Evolutionary conservation across 805 yeast genomes (phyloP), one percentile per base, ranked within the genome.

Genomic region (Kluyveromyces starmeri): DNA sequence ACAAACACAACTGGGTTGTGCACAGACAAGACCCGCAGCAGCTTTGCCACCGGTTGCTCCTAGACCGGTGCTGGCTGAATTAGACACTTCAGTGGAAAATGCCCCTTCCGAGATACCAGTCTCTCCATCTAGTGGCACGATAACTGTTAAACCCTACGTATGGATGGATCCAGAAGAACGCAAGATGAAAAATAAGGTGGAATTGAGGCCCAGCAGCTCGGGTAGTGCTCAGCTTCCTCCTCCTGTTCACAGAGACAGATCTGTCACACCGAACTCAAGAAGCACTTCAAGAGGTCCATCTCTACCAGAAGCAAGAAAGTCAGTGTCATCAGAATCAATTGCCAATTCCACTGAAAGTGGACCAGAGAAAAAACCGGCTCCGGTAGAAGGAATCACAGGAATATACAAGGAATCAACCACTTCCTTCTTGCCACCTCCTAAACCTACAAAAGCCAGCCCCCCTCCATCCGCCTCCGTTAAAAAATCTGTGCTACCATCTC

Each of bases 191-290:
- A 34, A 25, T 21, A 40, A 34, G 31, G 27, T 43, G 0, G 36
- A 34, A 3, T 35, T 48, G 4, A 36, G 43, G 3, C 25, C 32
- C n/a, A 32, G 43, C 1, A 22, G 15, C 5, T 13, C 26, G 14
- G 58, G 48, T 34, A 20, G 45, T 2, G 21, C 40, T 4, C 22
- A 32, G 7, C 27, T 55, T 14, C 51, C 57, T 6, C 61, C 61
- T 2, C 61, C 61, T 5, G 41, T 45, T 5, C 61, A 51, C 35
- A 47, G 40, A 15, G 53, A 46, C 35, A 51, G 51, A 16, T 28
- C 42, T 11, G 19, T 26, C 6, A 19, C 28, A 14, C 19, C 38
- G 15, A 16, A n/a, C n/a, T 20, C 15, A 11, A 20, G 17, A 19
- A 21, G 17, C 16, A 10, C 28, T 6, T 26, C 28, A 7, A 13